These are phyloP conservation scores for Leishmania gerbilli DNA, from an alignment of 208 protist genomes.

Conservation along the genomic window DNA sequence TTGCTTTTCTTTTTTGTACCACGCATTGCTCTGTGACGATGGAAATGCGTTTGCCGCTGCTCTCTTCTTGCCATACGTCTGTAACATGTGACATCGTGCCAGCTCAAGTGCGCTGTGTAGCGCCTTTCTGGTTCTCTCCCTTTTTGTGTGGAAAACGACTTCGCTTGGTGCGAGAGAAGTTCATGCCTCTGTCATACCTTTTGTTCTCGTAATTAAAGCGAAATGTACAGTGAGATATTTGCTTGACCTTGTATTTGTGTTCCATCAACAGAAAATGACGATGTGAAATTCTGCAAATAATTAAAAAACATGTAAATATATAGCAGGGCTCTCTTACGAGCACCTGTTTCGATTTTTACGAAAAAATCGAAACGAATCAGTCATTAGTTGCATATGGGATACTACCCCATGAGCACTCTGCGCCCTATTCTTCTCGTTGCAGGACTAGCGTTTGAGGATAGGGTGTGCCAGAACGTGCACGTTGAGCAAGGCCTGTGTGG, in stretches of 20 bases:
- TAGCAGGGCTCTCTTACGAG: neutral
- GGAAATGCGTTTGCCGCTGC: neutral
- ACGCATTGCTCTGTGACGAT: constrained; percentile 1
- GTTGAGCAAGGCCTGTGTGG: neutral
- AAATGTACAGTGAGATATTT: neutral
- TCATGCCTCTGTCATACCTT: neutral
- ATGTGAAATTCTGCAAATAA: neutral
- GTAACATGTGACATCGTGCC: neutral
- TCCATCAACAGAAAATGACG: neutral
- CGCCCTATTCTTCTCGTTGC: neutral
- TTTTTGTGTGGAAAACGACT: neutral
- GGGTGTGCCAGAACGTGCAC: neutral
- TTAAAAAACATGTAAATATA: neutral
- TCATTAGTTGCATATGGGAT: neutral
- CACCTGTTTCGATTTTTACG: neutral
- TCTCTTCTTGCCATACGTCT: neutral
- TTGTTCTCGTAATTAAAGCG: neutral
- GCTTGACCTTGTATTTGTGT: neutral
- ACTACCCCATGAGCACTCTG: neutral
- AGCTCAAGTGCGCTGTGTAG: no score
- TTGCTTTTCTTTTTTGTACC: neutral
- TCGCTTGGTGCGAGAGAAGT: no score
- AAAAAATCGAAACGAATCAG: neutral
- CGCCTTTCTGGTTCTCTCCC: neutral
- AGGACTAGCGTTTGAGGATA: neutral